phyloP scores from a whole-genome alignment of 768 basidiomycete species.

The Fomitopsis serialis region DNA sequence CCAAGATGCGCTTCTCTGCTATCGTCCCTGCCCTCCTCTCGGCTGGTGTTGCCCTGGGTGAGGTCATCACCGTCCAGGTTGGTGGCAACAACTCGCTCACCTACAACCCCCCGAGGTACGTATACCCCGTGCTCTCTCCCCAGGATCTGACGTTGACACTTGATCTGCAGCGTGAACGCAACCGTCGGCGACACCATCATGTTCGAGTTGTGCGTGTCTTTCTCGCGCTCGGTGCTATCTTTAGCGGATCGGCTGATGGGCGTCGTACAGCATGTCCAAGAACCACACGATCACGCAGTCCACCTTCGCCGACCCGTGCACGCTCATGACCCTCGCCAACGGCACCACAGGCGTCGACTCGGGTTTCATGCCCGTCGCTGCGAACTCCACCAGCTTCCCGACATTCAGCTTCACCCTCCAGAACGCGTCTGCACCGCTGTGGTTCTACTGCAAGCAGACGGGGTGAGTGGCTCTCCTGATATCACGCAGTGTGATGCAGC shows the following conservation, averaged over 20 bases:
- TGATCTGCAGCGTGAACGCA: constrained; percentile 34
- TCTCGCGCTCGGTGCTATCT: background rate
- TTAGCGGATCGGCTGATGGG: background rate
- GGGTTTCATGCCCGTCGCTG: constrained; percentile 39
- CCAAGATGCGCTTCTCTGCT: constrained; percentile 48
- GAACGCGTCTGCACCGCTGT: constrained; percentile 43
- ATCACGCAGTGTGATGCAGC: constrained; percentile 13
- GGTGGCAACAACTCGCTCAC: constrained; percentile 23
- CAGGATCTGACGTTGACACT: background rate
- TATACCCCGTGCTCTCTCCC: background rate
- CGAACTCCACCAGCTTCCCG: constrained; percentile 29
- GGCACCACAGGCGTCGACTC: constrained; percentile 40
- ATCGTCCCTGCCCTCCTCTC: constrained; percentile 35
- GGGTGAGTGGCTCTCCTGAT: constrained; percentile 21
- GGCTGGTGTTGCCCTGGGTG: constrained; percentile 41
- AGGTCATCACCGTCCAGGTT: constrained; percentile 21
- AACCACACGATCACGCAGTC: constrained; percentile 57
- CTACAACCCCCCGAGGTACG: constrained; percentile 21
- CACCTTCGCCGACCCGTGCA: constrained; percentile 51
- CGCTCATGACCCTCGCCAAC: constrained; percentile 26
- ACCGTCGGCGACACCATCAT: constrained; percentile 40
- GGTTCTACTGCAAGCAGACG: constrained; percentile 59
- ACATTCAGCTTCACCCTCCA: constrained; percentile 43
- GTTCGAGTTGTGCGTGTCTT: constrained; percentile 45
- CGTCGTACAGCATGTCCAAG: constrained; percentile 16